phyloP scores from a whole-genome alignment of 225 moss, liverwort and hornwort genomes.

The Bryoerythrophyllum caledonicum region DNA sequence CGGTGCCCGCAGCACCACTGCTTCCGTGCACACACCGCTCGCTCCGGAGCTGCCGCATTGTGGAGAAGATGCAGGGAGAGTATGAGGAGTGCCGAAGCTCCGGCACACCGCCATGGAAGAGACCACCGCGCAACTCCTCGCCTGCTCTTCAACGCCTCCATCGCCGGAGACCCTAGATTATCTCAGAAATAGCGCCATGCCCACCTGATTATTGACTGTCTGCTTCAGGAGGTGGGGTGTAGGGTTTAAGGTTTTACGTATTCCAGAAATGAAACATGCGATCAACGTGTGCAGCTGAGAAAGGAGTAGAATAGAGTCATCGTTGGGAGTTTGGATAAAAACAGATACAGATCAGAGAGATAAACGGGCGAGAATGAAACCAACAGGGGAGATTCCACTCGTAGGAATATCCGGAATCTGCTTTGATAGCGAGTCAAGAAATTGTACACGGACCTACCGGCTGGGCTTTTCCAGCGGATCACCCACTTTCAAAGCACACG shows the following conservation, averaged over 20 bases:
- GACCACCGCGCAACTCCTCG: conserved; percentile 26
- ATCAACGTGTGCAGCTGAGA: neutral
- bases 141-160: conserved; percentile 42
- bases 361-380: neutral
- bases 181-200: neutral
- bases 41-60: conserved; percentile 17
- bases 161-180: conserved; percentile 6
- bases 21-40: conserved; percentile 26
- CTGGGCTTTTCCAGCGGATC: conserved; percentile 13
- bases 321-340: neutral
- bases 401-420: conserved; percentile 17
- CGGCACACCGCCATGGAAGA: conserved; percentile 13
- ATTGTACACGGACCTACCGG: conserved; percentile 9
- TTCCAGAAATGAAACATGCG: neutral
- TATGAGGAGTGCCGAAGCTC: conserved; percentile 21
- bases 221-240: too few species aligned
- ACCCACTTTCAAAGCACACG: conserved; percentile 25
- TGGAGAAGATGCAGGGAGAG: conserved; percentile 27
- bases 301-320: neutral
- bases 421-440: conserved; percentile 23
- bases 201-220: neutral
- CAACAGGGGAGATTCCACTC: conserved; percentile 3
- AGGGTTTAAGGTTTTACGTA: too few species aligned
- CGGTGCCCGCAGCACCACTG: conserved; percentile 63
- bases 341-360: neutral